Conservation (phyloP, 805 yeast genomes). For the Ogataea polymorpha region DNA sequence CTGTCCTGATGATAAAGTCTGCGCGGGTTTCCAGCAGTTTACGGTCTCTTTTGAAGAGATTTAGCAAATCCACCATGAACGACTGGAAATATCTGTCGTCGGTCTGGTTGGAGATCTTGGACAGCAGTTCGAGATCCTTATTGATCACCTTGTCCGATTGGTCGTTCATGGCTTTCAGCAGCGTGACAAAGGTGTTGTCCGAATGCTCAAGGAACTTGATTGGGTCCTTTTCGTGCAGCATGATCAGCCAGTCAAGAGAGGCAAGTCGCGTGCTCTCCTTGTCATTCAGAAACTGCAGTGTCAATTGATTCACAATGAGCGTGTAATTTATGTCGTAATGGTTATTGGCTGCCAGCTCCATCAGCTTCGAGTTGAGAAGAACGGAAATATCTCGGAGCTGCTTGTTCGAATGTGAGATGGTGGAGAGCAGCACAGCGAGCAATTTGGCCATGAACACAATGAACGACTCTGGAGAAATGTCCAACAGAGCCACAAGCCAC, state of each 20-base stretch:
- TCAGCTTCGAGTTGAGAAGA: slow-evolving; percentile 53
- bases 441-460: slow-evolving; percentile 72
- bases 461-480: slow-evolving; percentile 72
- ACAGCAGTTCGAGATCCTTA: slow-evolving; percentile 66
- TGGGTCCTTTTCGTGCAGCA: slow-evolving; percentile 72
- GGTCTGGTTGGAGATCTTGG: slow-evolving; percentile 67
- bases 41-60: slow-evolving; percentile 66
- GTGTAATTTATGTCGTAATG: slow-evolving; percentile 42
- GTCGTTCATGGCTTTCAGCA: slow-evolving; percentile 65
- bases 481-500: slow-evolving; percentile 77
- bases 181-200: slow-evolving; percentile 68
- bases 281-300: slow-evolving; percentile 67
- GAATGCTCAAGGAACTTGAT: slow-evolving; percentile 50
- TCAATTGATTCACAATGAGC: slow-evolving; percentile 66
- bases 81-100: slow-evolving; percentile 73
- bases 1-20: slow-evolving; percentile 77
- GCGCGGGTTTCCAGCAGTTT: slow-evolving; percentile 68
- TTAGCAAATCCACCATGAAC: slow-evolving; percentile 69
- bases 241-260: slow-evolving; percentile 84
- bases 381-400: slow-evolving; percentile 52
- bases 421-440: slow-evolving; percentile 61
- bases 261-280: slow-evolving; percentile 81
- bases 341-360: slow-evolving; percentile 43
- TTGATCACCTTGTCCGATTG: slow-evolving; percentile 77
- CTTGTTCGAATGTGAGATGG: slow-evolving; percentile 53